phyloP scores from a whole-genome alignment of 1,139 yeast genomes.

The Nadsonia starkeyi-henricii region DNA sequence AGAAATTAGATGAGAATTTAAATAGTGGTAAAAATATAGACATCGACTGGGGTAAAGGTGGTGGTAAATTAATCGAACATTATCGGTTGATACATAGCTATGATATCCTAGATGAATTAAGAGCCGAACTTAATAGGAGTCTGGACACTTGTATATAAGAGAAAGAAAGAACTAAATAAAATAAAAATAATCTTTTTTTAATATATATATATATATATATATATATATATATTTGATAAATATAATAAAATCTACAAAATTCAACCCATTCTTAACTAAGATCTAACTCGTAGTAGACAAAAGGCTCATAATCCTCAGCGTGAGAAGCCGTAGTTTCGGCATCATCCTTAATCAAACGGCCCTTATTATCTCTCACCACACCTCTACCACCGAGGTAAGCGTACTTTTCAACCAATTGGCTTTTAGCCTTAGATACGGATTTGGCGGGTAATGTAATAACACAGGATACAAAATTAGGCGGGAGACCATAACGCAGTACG shows the following conservation, averaged over 20 bases:
- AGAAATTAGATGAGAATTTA: no score
- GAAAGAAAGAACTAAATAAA: background rate
- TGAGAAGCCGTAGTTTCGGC: conserved; percentile 23
- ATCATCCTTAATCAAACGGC: conserved; percentile 47
- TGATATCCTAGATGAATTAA: background rate
- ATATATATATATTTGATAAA: no score
- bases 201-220: no score
- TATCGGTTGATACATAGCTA: background rate
- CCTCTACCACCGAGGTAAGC: conserved; percentile 91
- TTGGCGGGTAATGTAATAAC: conserved; percentile 32
- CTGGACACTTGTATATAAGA: background rate
- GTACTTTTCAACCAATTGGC: conserved; percentile 55
- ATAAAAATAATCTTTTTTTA: background rate
- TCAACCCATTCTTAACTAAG: conserved; percentile 12
- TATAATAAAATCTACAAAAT: no score
- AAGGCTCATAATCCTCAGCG: conserved; percentile 68
- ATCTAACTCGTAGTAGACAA: conserved; percentile 60
- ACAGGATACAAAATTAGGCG: conserved; percentile 73
- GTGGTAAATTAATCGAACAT: background rate
- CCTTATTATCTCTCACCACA: conserved; percentile 42
- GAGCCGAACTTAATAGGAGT: background rate
- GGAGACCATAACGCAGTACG: conserved; percentile 89
- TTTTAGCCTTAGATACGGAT: conserved; percentile 41
- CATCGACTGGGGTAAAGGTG: no score
- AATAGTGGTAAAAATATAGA: no score